Evolutionary conservation across 2,329 filamentous ascomycete species (phyloP), one percentile per base, ranked within the genome.

Genomic region (Colletotrichum sp.): DNA sequence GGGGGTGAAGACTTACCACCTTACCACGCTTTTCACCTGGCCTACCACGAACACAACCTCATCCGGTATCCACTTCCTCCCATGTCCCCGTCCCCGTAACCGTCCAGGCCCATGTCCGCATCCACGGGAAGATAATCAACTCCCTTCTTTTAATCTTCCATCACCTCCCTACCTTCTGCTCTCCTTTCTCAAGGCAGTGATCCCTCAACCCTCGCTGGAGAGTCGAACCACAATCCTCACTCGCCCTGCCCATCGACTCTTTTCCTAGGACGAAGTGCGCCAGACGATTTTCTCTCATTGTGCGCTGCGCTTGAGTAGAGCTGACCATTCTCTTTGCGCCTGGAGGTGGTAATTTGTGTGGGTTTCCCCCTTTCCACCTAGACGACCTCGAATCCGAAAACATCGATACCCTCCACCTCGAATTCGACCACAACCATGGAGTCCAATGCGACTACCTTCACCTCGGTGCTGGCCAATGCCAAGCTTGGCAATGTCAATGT

Each of bases 381-480:
- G 25, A 52, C 60, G 44, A 34, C 39, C 32, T 32, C 55, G 63
- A 57, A 44, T 5, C 66, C 32, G 55, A 44, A n/a, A 69, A 15
- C 30, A 55, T 39, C 44, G n/a, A 65, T 22, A 30, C 28, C 60
- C 36, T 55, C 25, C 16, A 61, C 48, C 30, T 65, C 48, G 39
- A 25, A 75, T 30, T 34, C 75, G 32, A 28, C 55, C 77, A 39
- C 61, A 44, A 78, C 77, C 79, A 91, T 91, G 89, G 89, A 88
- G 81, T 84, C 91, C 80, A 85, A 91, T 80, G 94, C 94, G 84
- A 90, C 91, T 80, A 93, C 90, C 84, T 93, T 95, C 80, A 90
- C 91, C 81, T 95, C 94, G 83, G 92, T 93, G 65, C 84, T 93
- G 83, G 93, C 93, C 77, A 91, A 90, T 83, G 89, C 91, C 81